phyloP scores from a whole-genome alignment of 139 green algal genomes.

The Yamagishiella unicocca region DNA sequence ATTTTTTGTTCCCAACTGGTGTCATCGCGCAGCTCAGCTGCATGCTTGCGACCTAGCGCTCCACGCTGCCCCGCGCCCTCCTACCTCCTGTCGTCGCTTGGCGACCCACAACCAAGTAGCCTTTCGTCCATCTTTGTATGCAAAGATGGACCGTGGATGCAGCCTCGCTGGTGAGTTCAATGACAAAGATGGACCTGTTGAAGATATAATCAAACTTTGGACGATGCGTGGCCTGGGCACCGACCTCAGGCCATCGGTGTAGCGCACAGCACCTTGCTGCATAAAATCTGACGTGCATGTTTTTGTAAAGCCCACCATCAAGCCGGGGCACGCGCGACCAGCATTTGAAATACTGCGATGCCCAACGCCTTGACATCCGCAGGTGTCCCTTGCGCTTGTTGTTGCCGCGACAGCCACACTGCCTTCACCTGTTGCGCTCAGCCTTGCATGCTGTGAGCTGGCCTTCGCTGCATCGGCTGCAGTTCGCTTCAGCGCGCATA shows the following conservation, averaged over 20 bases:
- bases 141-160: slow-evolving; percentile 51
- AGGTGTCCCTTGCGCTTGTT: slow-evolving; percentile 51
- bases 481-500: slow-evolving; percentile 31
- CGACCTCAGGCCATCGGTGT: neutral
- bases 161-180: slow-evolving; percentile 36
- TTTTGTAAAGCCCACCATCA: neutral
- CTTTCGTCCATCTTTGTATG: slow-evolving; percentile 31
- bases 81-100: neutral
- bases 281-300: neutral
- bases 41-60: no score
- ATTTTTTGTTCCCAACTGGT: no score
- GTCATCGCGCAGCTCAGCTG: no score
- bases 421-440: slow-evolving; percentile 9
- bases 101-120: neutral
- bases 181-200: neutral
- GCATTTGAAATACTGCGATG: neutral
- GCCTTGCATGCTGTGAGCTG: slow-evolving; percentile 35
- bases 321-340: no score
- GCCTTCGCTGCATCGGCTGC: slow-evolving; percentile 4
- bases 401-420: slow-evolving; percentile 8
- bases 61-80: no score
- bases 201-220: no score
- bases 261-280: neutral
- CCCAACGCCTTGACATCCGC: neutral
- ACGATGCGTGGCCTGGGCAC: no score